These are phyloP conservation scores for Dichomitus squalens DNA, from an alignment of 1,284 basidiomycete genomes.

Conservation along the genomic window DNA sequence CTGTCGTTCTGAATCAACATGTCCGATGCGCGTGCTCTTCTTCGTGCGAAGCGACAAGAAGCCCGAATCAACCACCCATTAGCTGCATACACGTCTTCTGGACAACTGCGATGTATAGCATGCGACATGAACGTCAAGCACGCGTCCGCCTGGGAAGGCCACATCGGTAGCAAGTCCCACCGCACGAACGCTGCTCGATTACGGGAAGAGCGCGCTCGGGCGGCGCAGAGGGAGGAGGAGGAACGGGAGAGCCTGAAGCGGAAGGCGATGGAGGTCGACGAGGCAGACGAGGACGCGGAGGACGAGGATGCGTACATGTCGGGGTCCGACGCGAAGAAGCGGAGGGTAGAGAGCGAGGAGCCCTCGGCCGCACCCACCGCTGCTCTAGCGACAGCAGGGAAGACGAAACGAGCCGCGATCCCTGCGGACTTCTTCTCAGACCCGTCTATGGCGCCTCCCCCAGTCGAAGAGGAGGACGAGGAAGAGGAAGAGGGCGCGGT, in stretches of 20 bases:
- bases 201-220: constrained; percentile 48
- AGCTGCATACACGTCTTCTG: constrained; percentile 64
- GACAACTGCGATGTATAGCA: constrained; percentile 69
- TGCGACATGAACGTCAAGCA: constrained; percentile 70
- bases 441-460: constrained; percentile 53
- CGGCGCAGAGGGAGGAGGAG: constrained; percentile 30
- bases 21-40: constrained; percentile 73
- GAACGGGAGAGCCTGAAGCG: constrained; percentile 39
- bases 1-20: constrained; percentile 38
- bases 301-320: constrained; percentile 11
- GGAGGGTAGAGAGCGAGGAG: constrained; percentile 18
- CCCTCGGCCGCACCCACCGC: constrained; percentile 13
- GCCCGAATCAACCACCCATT: constrained; percentile 69
- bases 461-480: constrained; percentile 46
- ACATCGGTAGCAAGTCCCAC: constrained; percentile 79
- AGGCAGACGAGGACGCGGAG: constrained; percentile 35
- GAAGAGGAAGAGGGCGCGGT: constrained; percentile 35
- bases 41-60: constrained; percentile 78
- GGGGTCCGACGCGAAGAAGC: constrained; percentile 14
- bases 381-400: neutral
- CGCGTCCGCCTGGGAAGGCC: constrained; percentile 81
- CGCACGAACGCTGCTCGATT: constrained; percentile 61
- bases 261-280: constrained; percentile 44
- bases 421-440: constrained; percentile 83
- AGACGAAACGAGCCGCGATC: constrained; percentile 36